Evolutionary conservation across 257 asterid species (phyloP), one percentile per base, ranked within the genome.

Genomic region (Eucommia ulmoides): DNA sequence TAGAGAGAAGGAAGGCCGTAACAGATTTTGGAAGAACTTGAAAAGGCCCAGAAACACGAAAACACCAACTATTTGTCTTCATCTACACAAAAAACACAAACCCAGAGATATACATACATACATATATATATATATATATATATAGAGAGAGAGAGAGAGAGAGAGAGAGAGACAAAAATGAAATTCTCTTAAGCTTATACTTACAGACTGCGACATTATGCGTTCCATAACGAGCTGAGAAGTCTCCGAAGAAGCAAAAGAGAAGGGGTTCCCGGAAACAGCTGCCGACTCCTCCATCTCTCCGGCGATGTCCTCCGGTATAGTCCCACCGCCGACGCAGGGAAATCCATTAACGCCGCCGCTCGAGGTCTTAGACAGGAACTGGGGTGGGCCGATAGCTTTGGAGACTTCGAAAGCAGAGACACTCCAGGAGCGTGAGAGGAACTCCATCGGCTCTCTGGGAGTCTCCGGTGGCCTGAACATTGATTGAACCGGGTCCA

Each of bases 161-260:
- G 26, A 35, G n/a, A 11, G 3, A 35, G 3, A 35, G 44, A 10
- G 2, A 15, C 16, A 10, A 3, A 35, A 35, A 12, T 26, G 38
- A 26, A 26, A n/a, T n/a, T n/a, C n/a, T n/a, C n/a, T n/a, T n/a
- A n/a, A n/a, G 12, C 38, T 5, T 16, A 18, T 2, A 74, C 98
- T 77, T 60, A 91, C 99, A 68, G 97, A 86, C 54, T 83, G 96
- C 45, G 95, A 75, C 99, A 91, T 83, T 50, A 91, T 91, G 48
- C 99, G 95, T 19, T 91, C 99, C 94, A 91, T 64, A 22, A 91
- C 80, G 38, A 91, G 84, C 75, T 78, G 93, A 26, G 93, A 91
- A 19, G 99, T 83, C 48, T 91, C 83, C 1, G 89, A 77, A 7
- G 76, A 78, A 57, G 93, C 94, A 54, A 91, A 91, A 4, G 96